A percentile compares a stretch with the other conserved stretches of the same genome.
Conservation (phyloP, 2,329 filamentous ascomycete genomes). For the Botrytis squamosa region DNA sequence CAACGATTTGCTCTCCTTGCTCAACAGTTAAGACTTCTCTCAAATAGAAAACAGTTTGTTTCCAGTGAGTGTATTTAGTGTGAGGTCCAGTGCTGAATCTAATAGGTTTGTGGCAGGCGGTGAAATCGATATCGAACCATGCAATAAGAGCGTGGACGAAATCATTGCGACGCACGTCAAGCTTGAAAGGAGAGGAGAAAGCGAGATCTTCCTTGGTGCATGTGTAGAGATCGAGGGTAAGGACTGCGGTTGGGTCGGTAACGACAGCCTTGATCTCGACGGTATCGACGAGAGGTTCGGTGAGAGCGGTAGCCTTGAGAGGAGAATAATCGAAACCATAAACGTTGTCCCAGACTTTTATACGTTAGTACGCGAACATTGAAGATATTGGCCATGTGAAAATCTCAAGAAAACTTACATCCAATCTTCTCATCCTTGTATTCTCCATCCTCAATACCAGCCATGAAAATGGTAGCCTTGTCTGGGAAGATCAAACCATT, state of each 20-base stretch:
- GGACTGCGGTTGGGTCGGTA: constrained; percentile 80
- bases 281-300: constrained; percentile 94
- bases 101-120: constrained; percentile 96
- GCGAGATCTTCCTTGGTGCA: constrained; percentile 80
- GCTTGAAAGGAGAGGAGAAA: constrained; percentile 75
- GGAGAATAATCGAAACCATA: constrained; percentile 97
- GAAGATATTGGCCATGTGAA: not conserved
- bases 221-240: constrained; percentile 91
- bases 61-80: constrained; percentile 99
- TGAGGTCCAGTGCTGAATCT: constrained; percentile 96
- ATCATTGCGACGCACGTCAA: constrained; percentile 79
- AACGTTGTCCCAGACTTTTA: constrained; percentile 96
- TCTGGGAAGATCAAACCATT: constrained; percentile 96
- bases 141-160: constrained; percentile 95
- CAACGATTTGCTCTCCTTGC: constrained; percentile 75
- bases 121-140: constrained; percentile 99
- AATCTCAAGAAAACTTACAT: constrained; percentile 61
- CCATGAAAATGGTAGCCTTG: constrained; percentile 96
- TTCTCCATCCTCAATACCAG: constrained; percentile 96
- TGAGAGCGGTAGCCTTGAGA: constrained; percentile 88
- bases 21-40: constrained; percentile 90
- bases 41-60: constrained; percentile 98
- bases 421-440: constrained; percentile 99
- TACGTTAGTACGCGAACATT: not conserved
- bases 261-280: constrained; percentile 97